Evolutionary conservation across 1,139 yeast species (phyloP), one percentile per base, ranked within the genome.

Genomic region (Geotrichum restrictum): DNA sequence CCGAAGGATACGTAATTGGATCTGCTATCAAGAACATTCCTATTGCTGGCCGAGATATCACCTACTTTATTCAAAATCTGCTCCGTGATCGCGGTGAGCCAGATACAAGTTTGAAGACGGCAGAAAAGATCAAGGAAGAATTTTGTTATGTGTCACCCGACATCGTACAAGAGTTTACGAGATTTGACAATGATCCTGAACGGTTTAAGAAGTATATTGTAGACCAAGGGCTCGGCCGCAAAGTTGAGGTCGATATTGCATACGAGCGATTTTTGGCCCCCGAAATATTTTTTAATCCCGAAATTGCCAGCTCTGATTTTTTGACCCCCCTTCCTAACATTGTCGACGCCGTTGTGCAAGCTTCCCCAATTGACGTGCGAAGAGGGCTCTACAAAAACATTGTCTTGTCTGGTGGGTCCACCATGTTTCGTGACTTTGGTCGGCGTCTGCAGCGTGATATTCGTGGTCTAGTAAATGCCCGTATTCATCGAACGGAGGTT

Each of bases 1-100:
- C 98, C 21, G 99, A 93, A 73, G 99, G 99, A 53, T 93, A 93
- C 67, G 98, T 94, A 40, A 93, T 93, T 69, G 98, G 98, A 7
- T 83, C 95, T 13, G 96, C 98, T 44, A 93, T 93, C 68, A 93
- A 94, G 68, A 91, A 93, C 69, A 89, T 93, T 57, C 99, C 99
- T 53, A 85, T 93, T 70, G 99, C 99, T 1, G 99, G 99, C 63
- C 83, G 98, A 71, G 98, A 93, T 68, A 91, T 93, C 65, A 93
- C 98, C 4, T 78, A 82, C 62, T 93, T 94, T 69, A 91, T 93
- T 62, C 99, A 93, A 74, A 82, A 88, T 51, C 75, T 94, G 68
- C 78, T 93, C 62, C 86, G 99, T 75, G 99, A 93, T 69, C 83
- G 99, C 69, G 96, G 96, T 63, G 99, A 93, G 74, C 76, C 82